These are phyloP conservation scores for Starmerella vitae DNA, from an alignment of 805 yeast species.

Conservation along the genomic window DNA sequence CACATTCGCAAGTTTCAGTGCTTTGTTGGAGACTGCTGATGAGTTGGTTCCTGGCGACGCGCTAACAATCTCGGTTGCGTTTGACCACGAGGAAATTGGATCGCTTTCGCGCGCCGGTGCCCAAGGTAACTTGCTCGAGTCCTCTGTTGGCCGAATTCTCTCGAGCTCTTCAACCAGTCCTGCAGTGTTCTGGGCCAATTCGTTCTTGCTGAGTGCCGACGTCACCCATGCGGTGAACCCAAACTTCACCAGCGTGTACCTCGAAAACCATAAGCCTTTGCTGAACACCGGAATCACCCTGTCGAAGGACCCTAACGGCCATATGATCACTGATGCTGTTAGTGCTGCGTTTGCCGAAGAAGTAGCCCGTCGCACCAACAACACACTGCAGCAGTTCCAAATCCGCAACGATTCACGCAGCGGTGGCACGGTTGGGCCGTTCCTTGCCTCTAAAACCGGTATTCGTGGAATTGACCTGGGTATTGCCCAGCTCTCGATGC, in stretches of 20 bases:
- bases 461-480: conserved; percentile 59
- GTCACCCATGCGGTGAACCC: conserved; percentile 76
- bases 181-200: conserved; percentile 48
- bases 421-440: conserved; percentile 82
- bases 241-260: conserved; percentile 42
- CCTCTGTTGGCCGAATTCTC: conserved; percentile 40
- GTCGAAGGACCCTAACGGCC: conserved; percentile 64
- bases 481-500: conserved; percentile 76
- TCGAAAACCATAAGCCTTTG: conserved; percentile 65
- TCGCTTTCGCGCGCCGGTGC: conserved; percentile 72
- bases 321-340: conserved; percentile 69
- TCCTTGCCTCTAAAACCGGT: conserved; percentile 30
- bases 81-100: conserved; percentile 78
- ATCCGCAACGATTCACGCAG: conserved; percentile 73
- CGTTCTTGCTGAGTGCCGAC: conserved; percentile 70
- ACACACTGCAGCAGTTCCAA: conserved; percentile 64
- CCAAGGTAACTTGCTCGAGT: conserved; percentile 58
- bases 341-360: conserved; percentile 60
- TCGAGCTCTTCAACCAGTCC: conserved; percentile 25
- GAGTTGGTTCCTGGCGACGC: conserved; percentile 25
- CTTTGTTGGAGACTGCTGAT: conserved; percentile 38
- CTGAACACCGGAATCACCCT: conserved; percentile 66
- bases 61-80: conserved; percentile 45
- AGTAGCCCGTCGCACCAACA: conserved; percentile 51
- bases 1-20: conserved; percentile 55